phyloP scores from a whole-genome alignment of 1,284 basidiomycete species.

The Erythrobasidium hasegawianum region DNA sequence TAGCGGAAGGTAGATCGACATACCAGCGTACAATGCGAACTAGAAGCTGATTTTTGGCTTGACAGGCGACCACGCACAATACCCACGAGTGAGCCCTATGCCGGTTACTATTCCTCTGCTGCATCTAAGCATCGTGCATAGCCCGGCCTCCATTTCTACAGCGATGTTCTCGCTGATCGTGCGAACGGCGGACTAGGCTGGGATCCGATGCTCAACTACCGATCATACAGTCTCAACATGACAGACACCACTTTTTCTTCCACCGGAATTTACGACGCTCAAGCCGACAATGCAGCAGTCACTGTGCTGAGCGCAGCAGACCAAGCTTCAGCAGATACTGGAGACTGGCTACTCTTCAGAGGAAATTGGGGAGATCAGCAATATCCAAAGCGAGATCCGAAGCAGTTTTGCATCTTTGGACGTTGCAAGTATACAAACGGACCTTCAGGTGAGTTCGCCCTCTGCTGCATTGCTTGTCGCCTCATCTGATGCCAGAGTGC shows the following conservation, averaged over 20 bases:
- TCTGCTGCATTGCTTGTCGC: neutral
- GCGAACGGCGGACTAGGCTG: constrained; percentile 15
- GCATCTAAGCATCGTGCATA: neutral
- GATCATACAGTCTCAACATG: constrained; percentile 17
- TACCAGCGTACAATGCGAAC: too few relatives aligned
- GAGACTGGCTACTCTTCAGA: constrained; percentile 11
- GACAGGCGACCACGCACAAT: constrained; percentile 19
- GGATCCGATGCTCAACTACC: constrained; percentile 28
- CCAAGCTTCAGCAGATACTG: neutral
- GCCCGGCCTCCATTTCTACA: constrained; percentile 23
- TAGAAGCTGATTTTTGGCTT: too few relatives aligned
- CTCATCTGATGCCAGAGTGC: neutral
- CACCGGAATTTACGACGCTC: neutral
- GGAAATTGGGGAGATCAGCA: constrained; percentile 30
- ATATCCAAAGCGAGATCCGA: constrained; percentile 1
- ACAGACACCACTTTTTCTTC: neutral
- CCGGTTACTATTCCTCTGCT: neutral
- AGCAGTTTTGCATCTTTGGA: constrained; percentile 31
- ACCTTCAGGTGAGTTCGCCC: constrained; percentile 10
- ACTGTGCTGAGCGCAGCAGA: neutral
- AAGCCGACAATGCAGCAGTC: neutral
- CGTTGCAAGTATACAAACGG: constrained; percentile 26
- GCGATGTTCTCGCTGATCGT: constrained; percentile 6
- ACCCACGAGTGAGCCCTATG: constrained; percentile 11
- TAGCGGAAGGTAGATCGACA: neutral